Evolutionary conservation across 352 stramenopile genomes (phyloP), one percentile per base, ranked within the genome.

Genomic region (Hyaloperonospora arabidopsidis): DNA sequence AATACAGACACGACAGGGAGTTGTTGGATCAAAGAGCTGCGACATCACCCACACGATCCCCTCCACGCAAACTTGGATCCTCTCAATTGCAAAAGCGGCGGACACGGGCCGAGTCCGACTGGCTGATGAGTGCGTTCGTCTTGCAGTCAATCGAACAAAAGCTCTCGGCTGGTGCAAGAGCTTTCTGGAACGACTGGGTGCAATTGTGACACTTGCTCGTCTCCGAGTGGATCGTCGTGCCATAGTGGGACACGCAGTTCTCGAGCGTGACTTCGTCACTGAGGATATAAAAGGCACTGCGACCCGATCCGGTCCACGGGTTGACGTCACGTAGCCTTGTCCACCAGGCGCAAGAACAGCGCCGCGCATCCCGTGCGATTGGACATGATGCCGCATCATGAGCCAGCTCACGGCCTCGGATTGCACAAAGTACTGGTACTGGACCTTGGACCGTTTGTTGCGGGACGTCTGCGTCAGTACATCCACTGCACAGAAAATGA

Each of bases 81-180:
- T 13, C 45, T 72, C 52, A 84, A 32, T 71, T 67, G 50, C 73
- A 75, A 64, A 76, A 82, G 35, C 72, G 69, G 45, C 65, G 70
- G 46, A 85, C 76, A 54, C 63, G 74, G 41, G 76, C 79, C 57
- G 79, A 84, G 66, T 89, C 79, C 4, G 73, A 76, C 48, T 82
- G 69, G 62, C 55, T 87, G 66, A 89, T 79, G 52, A 85, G 59
- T 41, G 82, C 65, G 61, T 89, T 90, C 23, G 79, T 92, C 68
- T 92, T 92, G 71, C 82, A 92, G 71, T 92, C 82, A 54, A 92
- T 89, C 3, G 76, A 89, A 68, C 79, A 92, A 53, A 92, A 92
- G 46, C 77, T 79, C n/a, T 74, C 75, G 15, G 59, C 68, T 2
- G 75, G 67, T n/a, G 79, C 71, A 40, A 86, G 52, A 32, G 67